Evolutionary conservation across 1,284 basidiomycete species (phyloP), one percentile per base, ranked within the genome.

Genomic region (Porodaedalea pini): DNA sequence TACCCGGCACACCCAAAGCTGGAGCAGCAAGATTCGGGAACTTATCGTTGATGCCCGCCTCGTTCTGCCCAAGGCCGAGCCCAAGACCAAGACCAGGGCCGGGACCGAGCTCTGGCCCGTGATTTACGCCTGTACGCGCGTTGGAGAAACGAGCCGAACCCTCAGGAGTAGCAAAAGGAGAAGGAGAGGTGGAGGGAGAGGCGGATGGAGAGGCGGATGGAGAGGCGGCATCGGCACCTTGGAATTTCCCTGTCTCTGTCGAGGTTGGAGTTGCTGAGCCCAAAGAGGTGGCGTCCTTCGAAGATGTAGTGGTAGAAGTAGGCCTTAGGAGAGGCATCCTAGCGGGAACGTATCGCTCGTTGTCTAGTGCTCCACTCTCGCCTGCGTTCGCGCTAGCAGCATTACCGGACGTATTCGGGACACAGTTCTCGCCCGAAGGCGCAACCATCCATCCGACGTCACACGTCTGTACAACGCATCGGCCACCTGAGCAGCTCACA

Each of bases 381-480:
- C n/a, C n/a, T n/a, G n/a, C n/a, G n/a, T 37, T 37, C 7, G 45
- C 13, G 31, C 8, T 11, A 15, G 45, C 45, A 4, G 45, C 45
- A 47, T 47, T 47, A 13, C 29, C 25, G 8, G 10, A 10, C 25
- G 4, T 31, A 31, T 47, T 31, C 45, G 34, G 37, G 43, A 52
- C 60, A 57, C 73, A 75, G 3, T 65, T 65, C 19, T 64, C 52
- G 2, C 65, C 63, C 41, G 69, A 66, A 2, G n/a, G 31, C 31
- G 70, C 68, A 25, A 73, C 61, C 17, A 62, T 60, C 63, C 73
- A 80, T 10, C 80, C 79, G 5, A 69, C 64, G 58, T 71, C 68
- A 70, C 80, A 83, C 25, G 72, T 71, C 36, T 70, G 67, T 4
- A 82, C 74, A 34, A 72, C 63, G 63, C 82, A 85, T 15, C 66